A percentile compares a stretch with the other conserved stretches of the same genome.
Evolutionary conservation across 768 basidiomycete genomes (phyloP).

Genomic region (Leccinum disarticulatum): DNA sequence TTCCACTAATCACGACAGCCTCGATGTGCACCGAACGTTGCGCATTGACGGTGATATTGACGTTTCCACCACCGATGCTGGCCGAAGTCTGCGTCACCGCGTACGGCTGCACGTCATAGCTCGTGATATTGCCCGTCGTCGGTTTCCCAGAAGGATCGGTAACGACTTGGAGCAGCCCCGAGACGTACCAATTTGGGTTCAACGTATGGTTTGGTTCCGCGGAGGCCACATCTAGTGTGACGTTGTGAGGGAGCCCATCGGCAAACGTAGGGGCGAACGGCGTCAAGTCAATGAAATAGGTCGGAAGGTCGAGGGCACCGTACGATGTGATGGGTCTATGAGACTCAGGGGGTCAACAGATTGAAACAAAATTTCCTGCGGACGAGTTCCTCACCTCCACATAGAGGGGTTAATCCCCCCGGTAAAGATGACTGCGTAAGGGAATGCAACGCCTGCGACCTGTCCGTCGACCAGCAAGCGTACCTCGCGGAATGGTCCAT

Average conservation of each 20-base stretch:
- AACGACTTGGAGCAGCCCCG: constrained; percentile 65
- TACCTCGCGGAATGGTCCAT: constrained; percentile 65
- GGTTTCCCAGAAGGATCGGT: constrained; percentile 60
- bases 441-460: constrained; percentile 57
- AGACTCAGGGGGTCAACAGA: neutral
- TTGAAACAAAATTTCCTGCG: neutral
- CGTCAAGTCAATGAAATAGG: constrained; percentile 75
- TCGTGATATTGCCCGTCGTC: constrained; percentile 67
- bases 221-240: constrained; percentile 73
- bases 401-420: constrained; percentile 69
- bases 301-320: constrained; percentile 74
- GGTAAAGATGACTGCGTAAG: constrained; percentile 65
- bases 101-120: constrained; percentile 57
- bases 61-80: constrained; percentile 42
- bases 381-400: constrained; percentile 53
- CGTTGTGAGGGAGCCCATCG: constrained; percentile 66
- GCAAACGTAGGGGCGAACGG: constrained; percentile 72
- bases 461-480: constrained; percentile 55
- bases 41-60: constrained; percentile 64
- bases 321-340: constrained; percentile 71
- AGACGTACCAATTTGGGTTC: constrained; percentile 77
- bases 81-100: constrained; percentile 51
- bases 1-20: constrained; percentile 59
- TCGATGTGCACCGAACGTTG: constrained; percentile 59
- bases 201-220: constrained; percentile 65